A percentile compares a stretch with the other conserved stretches of the same genome.
These are phyloP conservation scores for Fusarium stilboides DNA, from an alignment of 2,329 filamentous ascomycete genomes.

Conservation along the genomic window DNA sequence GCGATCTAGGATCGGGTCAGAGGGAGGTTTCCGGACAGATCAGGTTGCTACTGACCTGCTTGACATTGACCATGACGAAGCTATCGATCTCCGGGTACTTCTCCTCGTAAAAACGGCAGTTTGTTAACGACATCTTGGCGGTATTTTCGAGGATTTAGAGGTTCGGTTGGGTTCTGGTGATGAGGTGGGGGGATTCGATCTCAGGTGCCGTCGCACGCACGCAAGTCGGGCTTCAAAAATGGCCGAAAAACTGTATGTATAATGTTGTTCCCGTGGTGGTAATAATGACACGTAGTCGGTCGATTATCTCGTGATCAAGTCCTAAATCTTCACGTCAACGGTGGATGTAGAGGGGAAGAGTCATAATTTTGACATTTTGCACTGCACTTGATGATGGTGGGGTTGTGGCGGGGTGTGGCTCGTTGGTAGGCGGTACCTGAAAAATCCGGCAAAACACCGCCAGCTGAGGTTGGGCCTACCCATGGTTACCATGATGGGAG, in stretches of 20 bases:
- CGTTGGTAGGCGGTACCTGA: constrained; percentile 49
- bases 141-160: constrained; percentile 53
- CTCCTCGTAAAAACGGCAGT: constrained; percentile 98
- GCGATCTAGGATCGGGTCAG: constrained; percentile 77
- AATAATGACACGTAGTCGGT: constrained; percentile 24
- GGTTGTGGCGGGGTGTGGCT: constrained; percentile 59
- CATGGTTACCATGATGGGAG: constrained; percentile 36
- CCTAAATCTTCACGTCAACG: constrained; percentile 46
- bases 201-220: constrained; percentile 47
- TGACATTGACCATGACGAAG: constrained; percentile 99
- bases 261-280: constrained; percentile 8
- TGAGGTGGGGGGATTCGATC: constrained; percentile 54
- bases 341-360: constrained; percentile 52
- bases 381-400: constrained; percentile 57
- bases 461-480: constrained; percentile 8
- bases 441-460: constrained; percentile 51
- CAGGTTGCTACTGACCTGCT: constrained; percentile 77
- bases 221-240: constrained; percentile 39
- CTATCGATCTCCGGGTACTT: constrained; percentile 96
- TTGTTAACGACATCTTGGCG: constrained; percentile 92
- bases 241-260: constrained; percentile 23
- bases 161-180: constrained; percentile 46
- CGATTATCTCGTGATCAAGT: constrained; percentile 39
- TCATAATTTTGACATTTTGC: constrained; percentile 64
- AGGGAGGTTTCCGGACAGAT: constrained; percentile 27